Evolutionary conservation across 495 filamentous ascomycete species (phyloP).

Genomic region (Penicillium taxi): DNA sequence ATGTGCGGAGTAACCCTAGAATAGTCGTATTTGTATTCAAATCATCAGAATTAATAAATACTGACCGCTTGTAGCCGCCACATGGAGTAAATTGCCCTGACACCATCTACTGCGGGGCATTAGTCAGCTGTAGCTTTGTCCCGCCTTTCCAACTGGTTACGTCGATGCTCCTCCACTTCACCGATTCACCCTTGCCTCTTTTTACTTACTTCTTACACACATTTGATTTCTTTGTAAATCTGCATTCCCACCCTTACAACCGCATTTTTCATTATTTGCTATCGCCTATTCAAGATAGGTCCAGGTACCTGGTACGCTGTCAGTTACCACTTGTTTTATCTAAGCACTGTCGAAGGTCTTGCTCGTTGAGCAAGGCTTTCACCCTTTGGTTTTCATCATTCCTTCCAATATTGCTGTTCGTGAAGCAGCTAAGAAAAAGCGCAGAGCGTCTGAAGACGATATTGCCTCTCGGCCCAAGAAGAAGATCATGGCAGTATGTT

Average conservation of each 20-base stretch:
- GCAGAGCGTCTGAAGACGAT: slow-evolving; percentile 74
- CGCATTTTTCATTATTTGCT: slow-evolving; percentile 11
- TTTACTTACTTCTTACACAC: slow-evolving; percentile 11
- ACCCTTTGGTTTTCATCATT: slow-evolving; percentile 42
- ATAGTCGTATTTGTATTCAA: too few species aligned
- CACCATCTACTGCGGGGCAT: too few species aligned
- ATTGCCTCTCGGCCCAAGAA: slow-evolving; percentile 60
- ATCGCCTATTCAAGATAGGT: too few species aligned
- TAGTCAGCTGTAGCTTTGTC: slow-evolving; percentile 17
- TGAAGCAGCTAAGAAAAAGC: slow-evolving; percentile 62
- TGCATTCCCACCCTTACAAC: slow-evolving; percentile 6
- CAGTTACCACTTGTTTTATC: slow-evolving; percentile 23
- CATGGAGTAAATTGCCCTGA: too few species aligned
- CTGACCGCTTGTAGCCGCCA: too few species aligned
- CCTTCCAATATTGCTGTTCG: slow-evolving; percentile 46
- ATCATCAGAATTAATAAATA: too few species aligned
- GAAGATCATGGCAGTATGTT: slow-evolving; percentile 76
- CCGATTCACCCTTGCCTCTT: slow-evolving; percentile 10
- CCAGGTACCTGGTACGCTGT: slow-evolving; percentile 31
- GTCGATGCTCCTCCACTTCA: slow-evolving; percentile 24
- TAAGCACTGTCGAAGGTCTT: slow-evolving; percentile 40
- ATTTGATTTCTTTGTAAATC: slow-evolving; percentile 7
- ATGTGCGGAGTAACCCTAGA: too few species aligned
- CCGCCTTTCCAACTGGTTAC: too few species aligned
- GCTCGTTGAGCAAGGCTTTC: slow-evolving; percentile 46